phyloP scores from a whole-genome alignment of 768 basidiomycete genomes.

The Trametopsis cervina region DNA sequence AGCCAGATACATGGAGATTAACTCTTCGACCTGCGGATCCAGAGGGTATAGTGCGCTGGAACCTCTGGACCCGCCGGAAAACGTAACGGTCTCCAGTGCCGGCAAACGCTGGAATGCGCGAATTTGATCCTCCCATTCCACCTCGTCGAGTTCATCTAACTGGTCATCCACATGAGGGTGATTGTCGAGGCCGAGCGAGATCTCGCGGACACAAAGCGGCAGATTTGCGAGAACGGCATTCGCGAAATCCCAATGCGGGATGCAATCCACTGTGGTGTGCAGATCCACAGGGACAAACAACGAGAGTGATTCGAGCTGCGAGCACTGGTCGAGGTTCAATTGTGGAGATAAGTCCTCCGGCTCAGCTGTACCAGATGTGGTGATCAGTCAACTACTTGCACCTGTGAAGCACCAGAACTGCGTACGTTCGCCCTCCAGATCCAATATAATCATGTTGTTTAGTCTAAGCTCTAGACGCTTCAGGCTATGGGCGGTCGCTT shows the following conservation, averaged over 20 bases:
- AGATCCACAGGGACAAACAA: not conserved
- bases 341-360: not conserved
- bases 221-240: not conserved
- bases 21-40: not conserved
- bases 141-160: not conserved
- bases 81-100: not conserved
- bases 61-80: not conserved
- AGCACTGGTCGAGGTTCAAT: not conserved
- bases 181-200: not conserved
- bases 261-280: not conserved
- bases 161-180: not conserved
- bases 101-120: not conserved
- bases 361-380: not conserved
- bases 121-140: not conserved
- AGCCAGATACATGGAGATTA: not conserved
- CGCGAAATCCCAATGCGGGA: not conserved
- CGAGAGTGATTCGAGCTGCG: not conserved
- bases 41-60: not conserved
- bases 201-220: not conserved
- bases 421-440: not conserved
- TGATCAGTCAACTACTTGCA: too few species aligned
- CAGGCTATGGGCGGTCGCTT: not conserved
- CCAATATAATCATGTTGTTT: not conserved
- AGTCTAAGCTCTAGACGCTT: not conserved
- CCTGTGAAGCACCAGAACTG: not conserved